phyloP scores from a whole-genome alignment of 2,329 filamentous ascomycete genomes.

The Fusarium proliferatum region DNA sequence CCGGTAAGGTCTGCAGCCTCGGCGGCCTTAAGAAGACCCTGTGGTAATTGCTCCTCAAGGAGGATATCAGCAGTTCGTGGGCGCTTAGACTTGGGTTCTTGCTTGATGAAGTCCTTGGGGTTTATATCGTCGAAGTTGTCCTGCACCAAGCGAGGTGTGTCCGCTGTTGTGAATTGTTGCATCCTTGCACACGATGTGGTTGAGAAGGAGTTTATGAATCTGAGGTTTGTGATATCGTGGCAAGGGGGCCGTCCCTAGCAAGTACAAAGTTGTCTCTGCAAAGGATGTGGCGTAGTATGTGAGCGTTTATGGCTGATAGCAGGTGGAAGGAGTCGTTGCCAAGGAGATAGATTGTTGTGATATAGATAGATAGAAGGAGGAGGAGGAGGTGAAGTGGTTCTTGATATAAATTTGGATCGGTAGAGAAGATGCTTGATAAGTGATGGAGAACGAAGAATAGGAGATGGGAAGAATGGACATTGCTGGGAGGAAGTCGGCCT shows the following conservation, averaged over 20 bases:
- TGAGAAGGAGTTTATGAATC: slow-evolving; percentile 1
- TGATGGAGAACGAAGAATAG: slow-evolving; percentile 21
- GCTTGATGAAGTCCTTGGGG: slow-evolving; percentile 5
- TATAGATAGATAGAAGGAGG: background rate
- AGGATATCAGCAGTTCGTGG: slow-evolving; percentile 40
- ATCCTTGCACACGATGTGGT: slow-evolving; percentile 43
- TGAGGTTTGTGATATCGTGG: slow-evolving; percentile 37
- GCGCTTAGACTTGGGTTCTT: slow-evolving; percentile 27
- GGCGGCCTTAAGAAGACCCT: slow-evolving; percentile 43
- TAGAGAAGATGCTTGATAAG: background rate
- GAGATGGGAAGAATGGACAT: slow-evolving; percentile 18
- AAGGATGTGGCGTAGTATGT: slow-evolving; percentile 7
- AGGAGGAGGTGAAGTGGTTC: background rate
- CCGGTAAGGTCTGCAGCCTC: slow-evolving; percentile 32
- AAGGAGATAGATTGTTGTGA: slow-evolving; percentile 3
- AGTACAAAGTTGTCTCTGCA: slow-evolving; percentile 6
- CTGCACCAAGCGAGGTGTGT: slow-evolving; percentile 10
- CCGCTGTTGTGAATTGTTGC: slow-evolving; percentile 38
- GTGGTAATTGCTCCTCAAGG: slow-evolving; percentile 42
- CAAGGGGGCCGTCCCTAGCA: slow-evolving; percentile 44
- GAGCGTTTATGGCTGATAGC: slow-evolving; percentile 2
- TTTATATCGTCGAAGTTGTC: slow-evolving; percentile 22
- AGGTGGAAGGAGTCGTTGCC: slow-evolving; percentile 6
- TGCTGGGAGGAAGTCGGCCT: slow-evolving; percentile 26
- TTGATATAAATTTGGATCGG: background rate